Percentiles rank a stretch among this genome's conserved stretches.
These are phyloP conservation scores for Pseudogymnoascus sp. DNA, from an alignment of 2,329 filamentous ascomycete genomes.

Conservation along the genomic window DNA sequence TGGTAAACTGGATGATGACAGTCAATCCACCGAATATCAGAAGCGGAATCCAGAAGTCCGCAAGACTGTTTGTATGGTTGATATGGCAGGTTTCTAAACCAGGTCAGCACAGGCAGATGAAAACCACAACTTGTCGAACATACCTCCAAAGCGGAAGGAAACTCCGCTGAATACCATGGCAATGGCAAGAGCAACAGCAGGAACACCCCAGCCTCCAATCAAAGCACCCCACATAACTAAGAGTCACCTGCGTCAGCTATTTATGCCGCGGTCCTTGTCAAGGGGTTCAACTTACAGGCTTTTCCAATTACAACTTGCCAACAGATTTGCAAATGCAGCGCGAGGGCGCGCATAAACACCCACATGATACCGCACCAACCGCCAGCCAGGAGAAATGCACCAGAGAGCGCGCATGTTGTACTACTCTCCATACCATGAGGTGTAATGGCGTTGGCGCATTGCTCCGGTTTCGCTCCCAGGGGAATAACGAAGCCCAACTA, in stretches of 20 bases:
- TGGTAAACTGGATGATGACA: slow-evolving; percentile 73
- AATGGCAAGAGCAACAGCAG: slow-evolving; percentile 64
- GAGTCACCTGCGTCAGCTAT: background rate
- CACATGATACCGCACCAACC: slow-evolving; percentile 81
- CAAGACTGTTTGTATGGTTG: slow-evolving; percentile 77
- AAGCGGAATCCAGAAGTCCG: slow-evolving; percentile 84
- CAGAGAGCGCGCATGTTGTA: slow-evolving; percentile 78
- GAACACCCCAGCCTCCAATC: slow-evolving; percentile 75
- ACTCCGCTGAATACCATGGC: slow-evolving; percentile 82
- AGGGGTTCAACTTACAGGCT: slow-evolving; percentile 41
- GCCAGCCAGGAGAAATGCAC: slow-evolving; percentile 76
- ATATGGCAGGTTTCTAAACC: slow-evolving; percentile 90
- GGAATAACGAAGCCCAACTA: slow-evolving; percentile 88
- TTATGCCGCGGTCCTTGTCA: background rate
- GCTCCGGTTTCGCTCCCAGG: slow-evolving; percentile 65
- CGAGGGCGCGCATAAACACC: slow-evolving; percentile 84
- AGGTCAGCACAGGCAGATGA: slow-evolving; percentile 52
- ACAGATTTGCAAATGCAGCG: slow-evolving; percentile 93
- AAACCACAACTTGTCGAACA: slow-evolving; percentile 28
- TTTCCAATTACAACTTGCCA: slow-evolving; percentile 89
- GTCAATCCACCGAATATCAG: slow-evolving; percentile 70
- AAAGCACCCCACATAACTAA: slow-evolving; percentile 74
- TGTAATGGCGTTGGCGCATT: slow-evolving; percentile 86
- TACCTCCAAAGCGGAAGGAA: slow-evolving; percentile 82
- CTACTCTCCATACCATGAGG: slow-evolving; percentile 85